Conservation (phyloP, 768 basidiomycete genomes). For the Podaxis pistillaris region DNA sequence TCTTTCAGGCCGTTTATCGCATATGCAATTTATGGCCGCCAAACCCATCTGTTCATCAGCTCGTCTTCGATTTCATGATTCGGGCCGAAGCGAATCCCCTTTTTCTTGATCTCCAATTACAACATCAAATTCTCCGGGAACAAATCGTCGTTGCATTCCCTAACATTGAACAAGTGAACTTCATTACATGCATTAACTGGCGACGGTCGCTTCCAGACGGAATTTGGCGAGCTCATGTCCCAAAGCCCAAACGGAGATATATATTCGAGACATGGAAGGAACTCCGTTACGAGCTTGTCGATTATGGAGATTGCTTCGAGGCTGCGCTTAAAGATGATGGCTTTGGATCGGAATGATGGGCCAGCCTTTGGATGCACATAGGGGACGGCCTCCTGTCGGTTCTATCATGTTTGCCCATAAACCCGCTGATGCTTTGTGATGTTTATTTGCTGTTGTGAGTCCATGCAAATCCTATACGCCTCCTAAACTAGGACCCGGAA, state of each 20-base stretch:
- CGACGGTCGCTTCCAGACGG: background rate
- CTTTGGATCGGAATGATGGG: background rate
- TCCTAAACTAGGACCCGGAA: background rate
- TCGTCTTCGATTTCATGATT: background rate
- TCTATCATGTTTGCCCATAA: background rate
- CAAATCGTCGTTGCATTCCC: background rate
- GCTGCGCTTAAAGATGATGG: background rate
- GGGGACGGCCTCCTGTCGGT: too few relatives aligned
- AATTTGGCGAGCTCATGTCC: background rate
- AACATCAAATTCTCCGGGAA: background rate
- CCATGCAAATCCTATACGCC: background rate
- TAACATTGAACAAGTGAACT: constrained; percentile 9
- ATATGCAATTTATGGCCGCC: constrained; percentile 1
- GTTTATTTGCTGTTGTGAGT: background rate
- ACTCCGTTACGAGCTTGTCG: background rate
- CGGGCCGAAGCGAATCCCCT: background rate
- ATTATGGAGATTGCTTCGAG: constrained; percentile 2
- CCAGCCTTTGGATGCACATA: background rate
- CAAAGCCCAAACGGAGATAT: background rate
- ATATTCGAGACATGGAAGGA: background rate
- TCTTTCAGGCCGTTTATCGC: background rate
- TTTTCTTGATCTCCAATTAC: background rate
- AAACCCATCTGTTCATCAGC: background rate
- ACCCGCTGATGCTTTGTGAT: background rate
- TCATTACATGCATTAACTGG: constrained; percentile 5